phyloP scores from a whole-genome alignment of 2,329 filamentous ascomycete genomes.

The Arthrobotrys entomopaga region DNA sequence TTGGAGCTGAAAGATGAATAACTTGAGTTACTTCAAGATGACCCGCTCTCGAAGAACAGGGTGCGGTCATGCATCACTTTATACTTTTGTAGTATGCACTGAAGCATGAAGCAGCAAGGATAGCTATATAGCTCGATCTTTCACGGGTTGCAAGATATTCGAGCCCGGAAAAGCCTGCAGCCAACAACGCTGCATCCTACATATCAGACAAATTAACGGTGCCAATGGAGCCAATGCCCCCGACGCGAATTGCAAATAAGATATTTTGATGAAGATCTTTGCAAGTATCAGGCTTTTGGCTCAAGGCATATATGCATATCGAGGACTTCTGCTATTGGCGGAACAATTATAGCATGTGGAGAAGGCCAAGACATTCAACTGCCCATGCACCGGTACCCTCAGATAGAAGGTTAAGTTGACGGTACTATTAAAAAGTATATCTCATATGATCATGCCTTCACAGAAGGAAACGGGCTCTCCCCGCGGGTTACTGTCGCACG shows the following conservation, averaged over 20 bases:
- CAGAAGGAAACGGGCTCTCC: slow-evolving; percentile 12
- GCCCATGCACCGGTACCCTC: too few species aligned
- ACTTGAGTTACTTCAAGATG: slow-evolving; percentile 26
- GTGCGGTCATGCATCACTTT: slow-evolving; percentile 28
- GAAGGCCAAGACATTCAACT: slow-evolving; percentile 43
- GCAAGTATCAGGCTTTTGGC: slow-evolving; percentile 13
- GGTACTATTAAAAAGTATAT: slow-evolving; percentile 19
- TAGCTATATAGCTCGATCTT: slow-evolving; percentile 5
- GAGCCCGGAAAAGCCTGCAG: slow-evolving; percentile 13
- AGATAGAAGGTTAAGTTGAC: neutral
- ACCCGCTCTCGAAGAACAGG: slow-evolving; percentile 28
- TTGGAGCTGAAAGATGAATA: slow-evolving; percentile 27
- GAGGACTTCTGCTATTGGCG: slow-evolving; percentile 46
- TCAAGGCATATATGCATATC: too few species aligned
- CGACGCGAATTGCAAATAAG: slow-evolving; percentile 36
- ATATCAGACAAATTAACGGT: slow-evolving; percentile 28
- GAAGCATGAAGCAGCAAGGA: slow-evolving; percentile 9
- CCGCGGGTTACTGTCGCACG: slow-evolving; percentile 22
- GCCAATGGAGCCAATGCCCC: slow-evolving; percentile 50
- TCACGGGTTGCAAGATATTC: slow-evolving; percentile 16
- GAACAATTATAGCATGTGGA: slow-evolving; percentile 53
- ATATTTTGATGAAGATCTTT: slow-evolving; percentile 35
- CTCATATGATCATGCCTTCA: neutral
- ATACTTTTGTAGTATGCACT: slow-evolving; percentile 36
- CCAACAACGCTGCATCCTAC: slow-evolving; percentile 6